Percentiles rank a stretch among this genome's conserved stretches.
Conservation (phyloP, 306 rosid species). For the Vicia faba region DNA sequence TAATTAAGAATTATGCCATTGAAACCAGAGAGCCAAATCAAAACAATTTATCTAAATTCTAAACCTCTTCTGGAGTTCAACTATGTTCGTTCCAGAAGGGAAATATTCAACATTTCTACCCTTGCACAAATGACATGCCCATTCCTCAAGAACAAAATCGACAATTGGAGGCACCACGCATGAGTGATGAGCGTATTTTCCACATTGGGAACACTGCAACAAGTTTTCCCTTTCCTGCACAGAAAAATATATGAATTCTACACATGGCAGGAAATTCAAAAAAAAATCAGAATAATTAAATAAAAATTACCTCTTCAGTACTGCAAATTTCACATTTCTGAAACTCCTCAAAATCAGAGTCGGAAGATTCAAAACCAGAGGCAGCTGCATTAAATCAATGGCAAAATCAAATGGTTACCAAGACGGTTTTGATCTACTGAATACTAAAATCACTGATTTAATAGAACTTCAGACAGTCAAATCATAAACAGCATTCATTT, state of each 20-base stretch:
- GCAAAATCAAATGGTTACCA: constrained; percentile 11
- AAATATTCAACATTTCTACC: constrained; percentile 68
- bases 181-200: constrained; percentile 66
- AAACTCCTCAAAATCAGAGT: constrained; percentile 80
- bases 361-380: constrained; percentile 74
- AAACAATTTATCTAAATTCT: constrained; percentile 10
- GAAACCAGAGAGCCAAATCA: constrained; percentile 29
- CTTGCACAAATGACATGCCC: constrained; percentile 81
- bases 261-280: constrained; percentile 23
- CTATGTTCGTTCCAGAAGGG: constrained; percentile 56
- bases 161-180: constrained; percentile 68
- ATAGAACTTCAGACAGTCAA: constrained; percentile 15
- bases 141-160: constrained; percentile 57
- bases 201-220: constrained; percentile 82
- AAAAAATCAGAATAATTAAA: neutral
- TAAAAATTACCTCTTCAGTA: constrained; percentile 59
- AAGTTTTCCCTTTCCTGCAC: constrained; percentile 79
- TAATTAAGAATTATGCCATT: constrained; percentile 17
- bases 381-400: constrained; percentile 63
- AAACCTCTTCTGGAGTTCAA: constrained; percentile 73
- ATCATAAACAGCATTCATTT: neutral
- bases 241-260: constrained; percentile 28
- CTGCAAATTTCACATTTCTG: constrained; percentile 84
- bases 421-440: neutral
- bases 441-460: neutral